Base-by-base conservation (phyloP, 495 filamentous ascomycete species). In the Echria macrotheca region DNA sequence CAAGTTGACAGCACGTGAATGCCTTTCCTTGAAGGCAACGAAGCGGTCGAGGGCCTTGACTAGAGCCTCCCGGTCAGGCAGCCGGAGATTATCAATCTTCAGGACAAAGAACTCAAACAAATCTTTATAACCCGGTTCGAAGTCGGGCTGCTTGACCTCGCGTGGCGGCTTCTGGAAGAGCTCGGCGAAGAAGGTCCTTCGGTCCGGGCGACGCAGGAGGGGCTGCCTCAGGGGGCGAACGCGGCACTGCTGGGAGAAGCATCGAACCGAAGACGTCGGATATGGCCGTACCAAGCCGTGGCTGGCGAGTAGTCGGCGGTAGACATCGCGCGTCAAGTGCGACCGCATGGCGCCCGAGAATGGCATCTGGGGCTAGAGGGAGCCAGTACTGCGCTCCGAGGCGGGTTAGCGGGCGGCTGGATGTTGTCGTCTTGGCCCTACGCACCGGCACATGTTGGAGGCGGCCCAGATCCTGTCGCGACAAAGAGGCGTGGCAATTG, bases 321-420 rank as follows among this genome's bases (percentile, higher is more conserved):
- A 86, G 54, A 89, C 82, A 63, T 77, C 69, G 66, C 84, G 79
- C 41, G 87, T 83, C 55, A 95, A 78, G 60, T 89, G 85, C 66
- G 89, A 90, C 60, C 84, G 86, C 89, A 94, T 94, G 52, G 66
- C n/a, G n/a, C n/a, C n/a, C n/a, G n/a, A n/a, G n/a, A n/a, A n/a
- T 58, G 67, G 59, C 54, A 64, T 52, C 62, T 47, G 42, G 47
- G 51, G 44, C 50, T 65, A 56, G 25, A 52, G 23, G 11, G 31
- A 49, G 52, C 26, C 48, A 54, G 55, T 51, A 22, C 49, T 64
- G 41, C n/a, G 28, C 10, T 1, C 24, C 5, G 23, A 28, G 14
- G 11, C 23, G 35, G 18, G 35, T 53, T 18, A 31, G 24, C 33
- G 15, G 29, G 14, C 10, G 35, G n/a, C 15, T n/a, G 12, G 17